Base-by-base conservation (phyloP, 2,329 filamentous ascomycete genomes). In the Cercospora sojina region DNA sequence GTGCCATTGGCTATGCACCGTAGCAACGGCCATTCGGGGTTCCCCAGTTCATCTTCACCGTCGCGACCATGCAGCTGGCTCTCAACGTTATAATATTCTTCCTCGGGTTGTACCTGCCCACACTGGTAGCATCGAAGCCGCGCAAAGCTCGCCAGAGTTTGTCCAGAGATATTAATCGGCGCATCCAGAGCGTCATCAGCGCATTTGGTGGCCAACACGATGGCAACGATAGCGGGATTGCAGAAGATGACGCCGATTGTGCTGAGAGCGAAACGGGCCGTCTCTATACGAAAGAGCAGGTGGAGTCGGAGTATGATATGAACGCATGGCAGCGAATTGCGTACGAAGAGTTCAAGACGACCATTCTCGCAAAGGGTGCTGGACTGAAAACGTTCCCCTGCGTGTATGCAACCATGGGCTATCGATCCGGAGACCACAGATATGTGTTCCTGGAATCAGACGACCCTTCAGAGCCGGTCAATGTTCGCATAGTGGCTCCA, bases 321-420 rank as follows among this genome's bases (percentile, higher is more conserved):
- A 41, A 70, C 55, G 59, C 69, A 41, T 70, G 69, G 69, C 69
- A 70, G 41, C 62, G 69, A 20, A 25, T 67, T 38, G 69, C 65
- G 13, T 70, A 69, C 10, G 69, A 70, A 49, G 69, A 70, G 18
- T 70, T 70, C 69, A 69, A 67, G 51, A 66, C 67, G 13, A 69
- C 69, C n/a, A 69, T 70, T 13, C 64, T 70, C 13, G 69, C 69
- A 9, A 70, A 70, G 31, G 69, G 63, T 5, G 66, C 49, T 18
- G 69, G 69, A 8, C 63, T 70, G 53, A 69, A 67, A 41, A 70
- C 69, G 5, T 70, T 70, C 32, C 69, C 69, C 16, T 70, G 69
- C 47, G 64, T 70, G 3, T 70, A 70, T 43, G 69, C 69, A 23
- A 70, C 69, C 8, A 67, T 67, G 67, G 69, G 69, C 5, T 70